Base-by-base conservation (phyloP, 768 basidiomycete species). In the Amanita phalloides region DNA sequence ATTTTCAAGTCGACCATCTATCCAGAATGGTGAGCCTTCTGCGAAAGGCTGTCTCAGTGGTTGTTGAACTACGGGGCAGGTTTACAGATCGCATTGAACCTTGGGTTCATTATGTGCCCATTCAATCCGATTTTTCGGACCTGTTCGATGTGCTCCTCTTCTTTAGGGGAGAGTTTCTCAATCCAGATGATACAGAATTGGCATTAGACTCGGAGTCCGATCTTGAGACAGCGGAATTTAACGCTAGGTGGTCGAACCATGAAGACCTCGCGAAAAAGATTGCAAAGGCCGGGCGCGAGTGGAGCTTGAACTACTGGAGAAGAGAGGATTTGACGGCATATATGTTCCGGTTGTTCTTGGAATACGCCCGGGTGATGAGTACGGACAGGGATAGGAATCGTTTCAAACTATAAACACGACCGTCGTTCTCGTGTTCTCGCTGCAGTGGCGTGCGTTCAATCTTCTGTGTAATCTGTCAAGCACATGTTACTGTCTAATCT, bases 21-120 rank as follows among this genome's bases (percentile, higher is more conserved):
- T 58, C 82, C 81, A 0, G 82, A 84, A 60, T 84, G 82, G 82
- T 77, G 61, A 20, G 64, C 58, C 25, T 8, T n/a, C 45, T 32
- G 13, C 23, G 4, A 10, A 28, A 20, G 6, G n/a, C 3, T 30
- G 25, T 26, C 39, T 26, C 13, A 11, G 45, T 11, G 37, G 3
- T 33, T 20, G 9, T 32, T 17, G 35, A 23, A 6, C 26, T 13
- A 23, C 13, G 13, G 35, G n/a, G 8, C 48, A 78, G 77, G 78
- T 81, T 71, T 53, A 68, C 60, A 1, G 76, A 79, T 53, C 70
- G 78, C 25, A 67, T 78, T 45, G 71, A 66, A 25, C 79, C 83
- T 0, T 86, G 83, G 82, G 75, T 84, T 2, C 86, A 89, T 62
- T 89, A 83, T 57, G 70, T 87, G 10, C 85, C 86, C 1, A 67